These are phyloP conservation scores for Papilionanthe hybrid DNA, from an alignment of 116 monocot genomes.

Conservation along the genomic window DNA sequence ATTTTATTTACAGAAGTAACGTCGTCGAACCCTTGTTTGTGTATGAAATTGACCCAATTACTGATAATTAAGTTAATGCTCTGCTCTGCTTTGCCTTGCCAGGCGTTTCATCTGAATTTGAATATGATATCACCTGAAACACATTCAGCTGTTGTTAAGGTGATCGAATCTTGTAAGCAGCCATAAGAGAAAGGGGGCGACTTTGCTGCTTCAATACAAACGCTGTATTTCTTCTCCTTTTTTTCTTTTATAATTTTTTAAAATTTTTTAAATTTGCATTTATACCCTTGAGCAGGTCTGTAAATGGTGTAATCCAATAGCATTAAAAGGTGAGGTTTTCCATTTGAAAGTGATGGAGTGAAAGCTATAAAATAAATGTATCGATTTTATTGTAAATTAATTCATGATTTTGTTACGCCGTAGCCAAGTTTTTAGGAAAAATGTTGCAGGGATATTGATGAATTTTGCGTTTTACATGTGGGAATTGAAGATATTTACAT, in stretches of 20 bases:
- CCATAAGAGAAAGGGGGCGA: constrained; percentile 32
- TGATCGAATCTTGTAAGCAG: constrained; percentile 86
- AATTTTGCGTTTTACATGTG: no score
- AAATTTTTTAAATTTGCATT: not conserved
- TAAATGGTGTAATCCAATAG: not conserved
- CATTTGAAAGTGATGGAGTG: not conserved
- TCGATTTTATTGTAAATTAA: not conserved
- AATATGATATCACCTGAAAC: constrained; percentile 97
- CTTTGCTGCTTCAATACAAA: no score
- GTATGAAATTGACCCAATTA: no score
- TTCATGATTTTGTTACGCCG: no score
- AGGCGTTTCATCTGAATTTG: constrained; percentile 68
- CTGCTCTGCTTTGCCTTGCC: constrained; percentile 6
- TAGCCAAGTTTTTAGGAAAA: no score
- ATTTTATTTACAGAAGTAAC: no score
- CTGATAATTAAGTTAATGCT: not conserved
- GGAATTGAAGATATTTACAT: no score
- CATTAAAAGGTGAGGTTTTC: not conserved
- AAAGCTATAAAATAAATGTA: not conserved
- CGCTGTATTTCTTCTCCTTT: no score
- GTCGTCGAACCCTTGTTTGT: no score
- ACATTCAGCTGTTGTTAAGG: constrained; percentile 69
- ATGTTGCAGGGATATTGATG: no score
- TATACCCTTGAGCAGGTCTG: no score
- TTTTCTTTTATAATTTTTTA: not conserved